A percentile compares a stretch with the other conserved stretches of the same genome.
Conservation (phyloP, 805 yeast species). For the Lachancea sp. region DNA sequence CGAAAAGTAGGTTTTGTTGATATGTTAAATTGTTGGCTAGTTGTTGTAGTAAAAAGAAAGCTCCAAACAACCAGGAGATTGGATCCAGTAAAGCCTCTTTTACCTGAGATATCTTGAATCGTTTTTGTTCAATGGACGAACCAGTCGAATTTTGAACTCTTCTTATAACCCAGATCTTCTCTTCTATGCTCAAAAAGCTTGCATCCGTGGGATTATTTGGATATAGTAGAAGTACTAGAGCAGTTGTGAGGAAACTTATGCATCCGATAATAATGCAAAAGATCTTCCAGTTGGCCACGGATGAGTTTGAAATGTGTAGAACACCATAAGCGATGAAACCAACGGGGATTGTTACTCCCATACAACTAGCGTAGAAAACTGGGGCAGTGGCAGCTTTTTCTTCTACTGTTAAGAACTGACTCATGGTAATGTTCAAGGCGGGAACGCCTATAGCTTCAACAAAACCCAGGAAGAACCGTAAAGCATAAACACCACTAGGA, state of each 20-base stretch:
- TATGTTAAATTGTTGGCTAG: slow-evolving; percentile 49
- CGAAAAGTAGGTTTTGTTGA: slow-evolving; percentile 45
- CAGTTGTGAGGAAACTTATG: slow-evolving; percentile 39
- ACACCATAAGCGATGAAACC: slow-evolving; percentile 44
- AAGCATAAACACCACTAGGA: slow-evolving; percentile 41
- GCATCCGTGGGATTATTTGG: slow-evolving; percentile 55
- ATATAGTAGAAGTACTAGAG: slow-evolving; percentile 36
- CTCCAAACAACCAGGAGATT: slow-evolving; percentile 39
- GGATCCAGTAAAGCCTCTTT: slow-evolving; percentile 47
- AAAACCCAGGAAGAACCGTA: slow-evolving; percentile 48
- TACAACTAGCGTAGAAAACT: slow-evolving; percentile 45
- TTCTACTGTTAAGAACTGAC: slow-evolving; percentile 42
- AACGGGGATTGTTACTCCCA: slow-evolving; percentile 47
- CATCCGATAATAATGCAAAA: slow-evolving; percentile 53
- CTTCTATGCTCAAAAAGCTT: slow-evolving; percentile 41
- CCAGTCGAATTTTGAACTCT: slow-evolving; percentile 37
- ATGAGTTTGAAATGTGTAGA: slow-evolving; percentile 22
- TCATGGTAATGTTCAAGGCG: slow-evolving; percentile 41
- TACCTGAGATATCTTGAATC: slow-evolving; percentile 43
- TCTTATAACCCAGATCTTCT: slow-evolving; percentile 46
- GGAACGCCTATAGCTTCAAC: slow-evolving; percentile 43
- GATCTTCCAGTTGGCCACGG: slow-evolving; percentile 44
- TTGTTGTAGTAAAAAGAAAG: slow-evolving; percentile 40
- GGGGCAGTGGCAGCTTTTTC: slow-evolving; percentile 51
- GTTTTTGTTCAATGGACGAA: slow-evolving; percentile 41